phyloP scores from a whole-genome alignment of 768 basidiomycete genomes.

The Porpolomopsis calyptriformis region DNA sequence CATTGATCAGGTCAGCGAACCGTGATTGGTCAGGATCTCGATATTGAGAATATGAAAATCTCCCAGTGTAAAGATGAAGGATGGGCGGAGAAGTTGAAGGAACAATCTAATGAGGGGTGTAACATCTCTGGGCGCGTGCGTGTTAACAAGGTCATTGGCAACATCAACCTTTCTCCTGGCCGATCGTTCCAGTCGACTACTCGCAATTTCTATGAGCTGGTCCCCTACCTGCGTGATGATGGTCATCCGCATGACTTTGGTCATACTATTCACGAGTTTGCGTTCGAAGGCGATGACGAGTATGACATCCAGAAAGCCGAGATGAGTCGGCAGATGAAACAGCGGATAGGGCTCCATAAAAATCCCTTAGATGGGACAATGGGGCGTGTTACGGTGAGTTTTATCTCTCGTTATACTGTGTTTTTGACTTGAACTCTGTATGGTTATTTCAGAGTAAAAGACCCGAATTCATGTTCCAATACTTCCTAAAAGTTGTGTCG shows the following conservation, averaged over 20 bases:
- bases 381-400: constrained; percentile 35
- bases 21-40: background rate
- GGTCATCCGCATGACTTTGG: constrained; percentile 89
- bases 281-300: constrained; percentile 78
- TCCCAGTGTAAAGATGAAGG: constrained; percentile 82
- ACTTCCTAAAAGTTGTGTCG: constrained; percentile 97
- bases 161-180: constrained; percentile 90
- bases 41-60: background rate
- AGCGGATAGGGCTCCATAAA: constrained; percentile 56
- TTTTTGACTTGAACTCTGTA: background rate
- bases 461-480: constrained; percentile 92
- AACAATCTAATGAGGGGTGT: constrained; percentile 91
- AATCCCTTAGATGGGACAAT: constrained; percentile 69
- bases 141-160: constrained; percentile 95
- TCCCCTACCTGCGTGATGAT: constrained; percentile 88
- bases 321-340: constrained; percentile 52
- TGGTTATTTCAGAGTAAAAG: constrained; percentile 48
- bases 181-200: constrained; percentile 84
- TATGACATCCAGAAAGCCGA: constrained; percentile 59
- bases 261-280: constrained; percentile 72
- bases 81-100: constrained; percentile 88
- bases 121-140: constrained; percentile 84
- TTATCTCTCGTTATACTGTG: background rate
- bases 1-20: constrained; percentile 72
- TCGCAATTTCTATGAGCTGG: constrained; percentile 76